Evolutionary conservation across 306 rosid genomes (phyloP), one percentile per base, ranked within the genome.

Genomic region (Lotus japonicus): DNA sequence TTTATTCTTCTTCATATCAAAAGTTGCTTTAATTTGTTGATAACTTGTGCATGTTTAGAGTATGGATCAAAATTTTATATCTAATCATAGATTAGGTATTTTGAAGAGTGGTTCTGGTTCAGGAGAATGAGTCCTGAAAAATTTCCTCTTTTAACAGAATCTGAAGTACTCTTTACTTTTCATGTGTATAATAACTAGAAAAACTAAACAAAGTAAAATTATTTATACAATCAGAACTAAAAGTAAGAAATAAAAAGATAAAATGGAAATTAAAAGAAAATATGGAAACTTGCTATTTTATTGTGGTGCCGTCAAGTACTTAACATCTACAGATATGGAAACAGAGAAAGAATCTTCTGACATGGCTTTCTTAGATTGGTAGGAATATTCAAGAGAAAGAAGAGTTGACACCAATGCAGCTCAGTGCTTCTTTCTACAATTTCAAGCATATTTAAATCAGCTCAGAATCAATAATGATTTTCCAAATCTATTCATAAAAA

Each of bases 371-470:
- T 23, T 65, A 31, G 64, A 66, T 53, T 54, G 18, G 13, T 42
- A 5, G n/a, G 31, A 75, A 66, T 51, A 26, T 33, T 60, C 64
- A 62, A 53, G 59, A 58, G 21, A 71, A 52, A 36, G 23, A 58
- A 49, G 41, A 64, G 36, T 51, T 59, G 26, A 44, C 42, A 44
- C 49, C 15, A 56, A 69, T 48, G 33, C 14, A 64, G 23, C 11
- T 45, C 14, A 28, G 8, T 9, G 16, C 46, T 49, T 55, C 5
- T 2, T 58, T 71, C 51, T 36, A n/a, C 62, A 54, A 58, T 31
- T 48, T 76, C 31, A 26, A 26, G 31, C 31, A 26, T 26, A 26
- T 26, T 26, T 26, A 26, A 26, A 26, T 26, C 31, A 26, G 31
- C 31, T 3, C 31, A 26, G 31, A 26, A 26, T 26, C 31, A 26